Conservation (phyloP, 768 basidiomycete genomes). For the Coprinellus micaceus region DNA sequence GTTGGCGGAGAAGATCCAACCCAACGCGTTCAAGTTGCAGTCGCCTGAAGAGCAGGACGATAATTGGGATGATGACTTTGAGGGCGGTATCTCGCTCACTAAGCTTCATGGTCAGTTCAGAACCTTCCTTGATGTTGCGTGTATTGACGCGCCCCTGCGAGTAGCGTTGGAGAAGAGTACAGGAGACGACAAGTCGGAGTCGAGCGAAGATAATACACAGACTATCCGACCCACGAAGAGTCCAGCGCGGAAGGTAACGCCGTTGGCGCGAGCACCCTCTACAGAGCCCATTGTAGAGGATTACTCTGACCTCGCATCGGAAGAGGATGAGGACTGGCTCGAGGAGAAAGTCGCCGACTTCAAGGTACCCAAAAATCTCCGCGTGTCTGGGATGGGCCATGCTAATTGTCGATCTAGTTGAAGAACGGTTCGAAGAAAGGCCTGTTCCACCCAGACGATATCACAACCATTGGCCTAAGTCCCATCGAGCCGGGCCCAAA, state of each 20-base stretch:
- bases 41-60: conserved; percentile 85
- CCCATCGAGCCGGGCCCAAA: conserved; percentile 52
- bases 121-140: no score
- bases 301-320: conserved; percentile 83
- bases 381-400: neutral
- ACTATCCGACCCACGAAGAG: conserved; percentile 74
- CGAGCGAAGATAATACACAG: conserved; percentile 70
- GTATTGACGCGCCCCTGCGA: neutral
- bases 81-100: conserved; percentile 84
- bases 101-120: conserved; percentile 62
- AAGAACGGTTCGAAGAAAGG: conserved; percentile 71
- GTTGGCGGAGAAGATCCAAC: conserved; percentile 54
- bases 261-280: conserved; percentile 59
- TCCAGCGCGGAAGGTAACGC: conserved; percentile 51
- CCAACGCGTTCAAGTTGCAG: conserved; percentile 62
- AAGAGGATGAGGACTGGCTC: conserved; percentile 66
- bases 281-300: conserved; percentile 78
- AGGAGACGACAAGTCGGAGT: conserved; percentile 51
- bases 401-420: conserved; percentile 36
- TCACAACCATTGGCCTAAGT: conserved; percentile 67
- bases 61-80: conserved; percentile 99
- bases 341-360: conserved; percentile 82
- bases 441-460: conserved; percentile 86
- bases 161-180: conserved; percentile 64
- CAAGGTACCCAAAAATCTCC: no score